phyloP scores from a whole-genome alignment of 371 early-diverging fungal species.

The Mucor mucedo region DNA sequence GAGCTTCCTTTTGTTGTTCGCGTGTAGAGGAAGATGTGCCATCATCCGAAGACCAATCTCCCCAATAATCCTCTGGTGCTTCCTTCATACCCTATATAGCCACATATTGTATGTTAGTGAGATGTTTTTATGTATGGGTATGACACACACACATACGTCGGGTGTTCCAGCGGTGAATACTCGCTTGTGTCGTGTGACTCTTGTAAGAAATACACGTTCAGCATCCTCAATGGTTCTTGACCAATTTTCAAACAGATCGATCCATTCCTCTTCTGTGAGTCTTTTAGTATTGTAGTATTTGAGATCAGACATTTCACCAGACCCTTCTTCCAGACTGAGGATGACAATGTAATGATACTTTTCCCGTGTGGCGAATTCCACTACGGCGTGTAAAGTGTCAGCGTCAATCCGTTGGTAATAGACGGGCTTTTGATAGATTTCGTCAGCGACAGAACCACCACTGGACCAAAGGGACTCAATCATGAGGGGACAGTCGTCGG shows the following conservation, averaged over 20 bases:
- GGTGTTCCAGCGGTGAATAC: conserved; percentile 20
- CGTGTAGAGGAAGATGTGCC: conserved; percentile 2
- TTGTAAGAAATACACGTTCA: conserved; percentile 42
- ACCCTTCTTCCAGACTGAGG: conserved; percentile 35
- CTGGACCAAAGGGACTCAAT: conserved; percentile 40
- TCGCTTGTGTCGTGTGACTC: conserved; percentile 31
- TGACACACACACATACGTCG: conserved; percentile 21
- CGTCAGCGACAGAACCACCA: conserved; percentile 16
- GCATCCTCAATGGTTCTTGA: conserved; percentile 77
- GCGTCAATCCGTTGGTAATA: conserved; percentile 54
- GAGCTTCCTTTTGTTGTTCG: conserved; percentile 6
- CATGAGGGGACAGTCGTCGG: conserved; percentile 39
- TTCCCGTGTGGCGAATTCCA: conserved; percentile 40
- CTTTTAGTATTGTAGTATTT: conserved; percentile 55
- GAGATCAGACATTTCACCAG: conserved; percentile 40
- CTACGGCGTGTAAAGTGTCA: conserved; percentile 43
- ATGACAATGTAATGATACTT: conserved; percentile 42
- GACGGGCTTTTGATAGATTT: conserved; percentile 37
- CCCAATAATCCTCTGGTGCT: conserved; percentile 56
- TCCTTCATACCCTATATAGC: conserved; percentile 12
- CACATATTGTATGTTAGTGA: neutral
- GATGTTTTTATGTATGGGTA: too few species aligned
- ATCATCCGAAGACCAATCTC: conserved; percentile 55
- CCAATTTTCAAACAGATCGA: conserved; percentile 43
- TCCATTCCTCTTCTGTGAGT: conserved; percentile 45